phyloP scores from a whole-genome alignment of 2,329 filamentous ascomycete genomes.

The Aspergillus carbonarius region DNA sequence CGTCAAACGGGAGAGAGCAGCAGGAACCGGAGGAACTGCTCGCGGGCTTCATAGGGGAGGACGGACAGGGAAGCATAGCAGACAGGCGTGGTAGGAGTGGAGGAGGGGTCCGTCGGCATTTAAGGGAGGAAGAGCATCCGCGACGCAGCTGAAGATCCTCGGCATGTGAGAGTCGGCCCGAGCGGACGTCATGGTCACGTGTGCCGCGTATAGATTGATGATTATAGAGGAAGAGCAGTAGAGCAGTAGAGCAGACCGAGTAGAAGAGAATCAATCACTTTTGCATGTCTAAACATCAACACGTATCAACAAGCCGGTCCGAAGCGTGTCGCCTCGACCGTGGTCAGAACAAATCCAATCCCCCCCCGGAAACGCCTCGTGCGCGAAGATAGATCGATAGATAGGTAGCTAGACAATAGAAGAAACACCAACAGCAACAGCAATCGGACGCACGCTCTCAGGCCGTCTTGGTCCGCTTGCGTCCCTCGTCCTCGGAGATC shows the following conservation, averaged over 20 bases:
- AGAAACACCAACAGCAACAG: background rate
- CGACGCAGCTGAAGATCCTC: conserved; percentile 33
- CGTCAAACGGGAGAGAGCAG: conserved; percentile 14
- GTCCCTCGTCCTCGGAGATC: conserved; percentile 35
- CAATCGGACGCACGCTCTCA: conserved; percentile 26
- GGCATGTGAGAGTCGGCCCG: conserved; percentile 39
- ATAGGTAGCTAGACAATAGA: conserved; percentile 13
- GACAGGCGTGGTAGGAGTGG: conserved; percentile 13
- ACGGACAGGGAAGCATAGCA: background rate
- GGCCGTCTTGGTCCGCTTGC: conserved; percentile 34
- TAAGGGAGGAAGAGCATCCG: conserved; percentile 24
- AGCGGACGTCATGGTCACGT: conserved; percentile 39
- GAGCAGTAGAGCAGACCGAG: too few species aligned
- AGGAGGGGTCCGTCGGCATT: conserved; percentile 29
- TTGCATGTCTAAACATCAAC: conserved; percentile 1
- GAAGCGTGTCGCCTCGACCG: conserved; percentile 7
- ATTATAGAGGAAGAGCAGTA: too few species aligned
- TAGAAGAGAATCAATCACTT: background rate
- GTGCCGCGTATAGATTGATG: too few species aligned
- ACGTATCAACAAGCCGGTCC: conserved; percentile 1
- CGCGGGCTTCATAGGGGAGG: background rate
- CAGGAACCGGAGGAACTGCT: conserved; percentile 8
- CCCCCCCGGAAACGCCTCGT: conserved; percentile 20
- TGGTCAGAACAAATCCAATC: conserved; percentile 15
- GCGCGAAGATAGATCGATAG: conserved; percentile 4